A percentile compares a stretch with the other conserved stretches of the same genome.
phyloP scores from a whole-genome alignment of 2,329 filamentous ascomycete species.

The Curvularia lunata region DNA sequence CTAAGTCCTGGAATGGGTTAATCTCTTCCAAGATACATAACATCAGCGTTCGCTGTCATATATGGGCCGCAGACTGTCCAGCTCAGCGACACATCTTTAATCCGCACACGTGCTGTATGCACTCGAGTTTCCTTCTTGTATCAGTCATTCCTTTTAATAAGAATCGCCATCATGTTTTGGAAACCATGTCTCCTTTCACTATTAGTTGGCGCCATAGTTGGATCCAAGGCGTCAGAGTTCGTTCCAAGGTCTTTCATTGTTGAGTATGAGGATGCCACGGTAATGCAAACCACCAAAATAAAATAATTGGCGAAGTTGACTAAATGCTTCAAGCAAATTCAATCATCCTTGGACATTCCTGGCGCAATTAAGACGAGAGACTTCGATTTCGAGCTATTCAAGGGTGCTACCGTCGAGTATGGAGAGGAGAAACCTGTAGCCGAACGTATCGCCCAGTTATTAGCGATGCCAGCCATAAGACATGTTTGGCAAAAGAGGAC shows the following conservation, averaged over 20 bases:
- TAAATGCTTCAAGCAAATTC: background rate
- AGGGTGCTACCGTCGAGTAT: background rate
- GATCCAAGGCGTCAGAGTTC: background rate
- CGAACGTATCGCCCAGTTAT: background rate
- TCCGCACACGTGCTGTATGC: no score
- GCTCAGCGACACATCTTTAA: no score
- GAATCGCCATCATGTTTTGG: background rate
- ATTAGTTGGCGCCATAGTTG: background rate
- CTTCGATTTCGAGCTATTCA: background rate
- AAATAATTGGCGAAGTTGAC: background rate
- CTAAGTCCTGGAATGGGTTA: no score
- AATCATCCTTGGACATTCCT: background rate
- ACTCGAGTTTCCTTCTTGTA: no score
- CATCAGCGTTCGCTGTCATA: no score
- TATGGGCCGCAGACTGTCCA: no score
- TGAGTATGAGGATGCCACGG: background rate
- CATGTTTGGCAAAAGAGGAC: background rate
- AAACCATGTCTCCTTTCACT: background rate
- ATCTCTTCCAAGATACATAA: no score
- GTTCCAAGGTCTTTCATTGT: background rate
- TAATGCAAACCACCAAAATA: background rate
- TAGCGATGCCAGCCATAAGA: background rate
- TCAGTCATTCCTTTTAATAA: background rate
- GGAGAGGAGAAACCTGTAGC: background rate
- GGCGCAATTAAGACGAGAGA: background rate